Conservation (phyloP, 768 basidiomycete species). For the Lactarius tabidus region DNA sequence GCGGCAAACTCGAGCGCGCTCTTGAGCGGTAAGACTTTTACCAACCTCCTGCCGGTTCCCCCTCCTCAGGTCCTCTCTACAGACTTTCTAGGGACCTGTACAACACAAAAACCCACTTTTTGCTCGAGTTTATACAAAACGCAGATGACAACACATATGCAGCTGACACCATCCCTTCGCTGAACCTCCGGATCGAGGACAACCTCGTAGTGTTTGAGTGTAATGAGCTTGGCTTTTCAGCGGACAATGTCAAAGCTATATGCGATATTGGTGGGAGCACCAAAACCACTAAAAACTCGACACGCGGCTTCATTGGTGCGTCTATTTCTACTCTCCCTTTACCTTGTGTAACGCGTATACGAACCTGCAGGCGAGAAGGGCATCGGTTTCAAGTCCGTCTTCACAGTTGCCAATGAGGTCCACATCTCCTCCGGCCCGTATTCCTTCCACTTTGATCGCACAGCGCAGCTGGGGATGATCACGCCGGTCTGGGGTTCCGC, state of each 20-base stretch:
- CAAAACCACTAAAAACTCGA: constrained; percentile 20
- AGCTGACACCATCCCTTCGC: constrained; percentile 10
- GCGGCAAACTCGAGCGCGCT: constrained; percentile 23
- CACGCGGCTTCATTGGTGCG: constrained; percentile 23
- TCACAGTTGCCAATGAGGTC: constrained; percentile 29
- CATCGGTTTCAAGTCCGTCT: no score
- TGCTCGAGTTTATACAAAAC: no score
- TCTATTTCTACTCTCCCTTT: neutral
- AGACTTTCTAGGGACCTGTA: constrained; percentile 29
- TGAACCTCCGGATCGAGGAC: constrained; percentile 22
- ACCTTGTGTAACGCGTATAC: constrained; percentile 5
- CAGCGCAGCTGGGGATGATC: constrained; percentile 28
- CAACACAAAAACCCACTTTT: constrained; percentile 30
- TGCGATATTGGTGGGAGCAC: constrained; percentile 30
- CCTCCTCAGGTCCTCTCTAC: neutral
- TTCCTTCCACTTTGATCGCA: constrained; percentile 27
- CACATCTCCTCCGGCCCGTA: constrained; percentile 27
- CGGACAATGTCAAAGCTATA: no score
- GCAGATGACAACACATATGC: constrained; percentile 29
- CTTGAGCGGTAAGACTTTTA: constrained; percentile 21
- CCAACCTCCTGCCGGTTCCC: neutral
- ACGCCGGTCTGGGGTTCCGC: constrained; percentile 22
- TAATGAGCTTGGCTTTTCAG: no score
- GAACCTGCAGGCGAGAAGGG: constrained; percentile 30
- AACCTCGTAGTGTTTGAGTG: no score